Base-by-base conservation (phyloP, 306 rosid genomes). In the Ziziphus jujuba region DNA sequence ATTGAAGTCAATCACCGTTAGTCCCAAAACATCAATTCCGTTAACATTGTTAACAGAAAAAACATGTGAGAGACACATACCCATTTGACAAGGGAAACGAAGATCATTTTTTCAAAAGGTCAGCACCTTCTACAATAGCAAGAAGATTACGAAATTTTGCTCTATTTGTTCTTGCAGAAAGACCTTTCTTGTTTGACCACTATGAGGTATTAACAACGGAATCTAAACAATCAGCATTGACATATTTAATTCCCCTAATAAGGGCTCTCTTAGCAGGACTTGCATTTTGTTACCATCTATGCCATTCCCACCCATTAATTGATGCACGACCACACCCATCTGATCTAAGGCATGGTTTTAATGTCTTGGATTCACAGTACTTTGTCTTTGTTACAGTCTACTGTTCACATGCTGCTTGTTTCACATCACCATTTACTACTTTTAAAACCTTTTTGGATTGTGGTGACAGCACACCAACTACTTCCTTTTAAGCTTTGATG, bases 111-210 rank as follows among this genome's bases (percentile, higher is more conserved):
- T 93, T 93, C 74, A 93, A 72, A 75, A 93, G 97, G 70, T 93
- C 99, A 15, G 96, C 98, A 76, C 99, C 96, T 48, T 93, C 99
- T 23, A 91, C 95, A 47, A 90, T 96, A 75, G 99, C 99, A 47
- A 87, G 87, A 87, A 93, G 99, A 77, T 72, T 93, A 43, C 99
- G 96, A 79, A 90, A 57, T 65, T 93, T 93, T 67, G 84, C 97
- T 72, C 99, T 86, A 73, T 93, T 93, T 63, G 99, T 90, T 82
- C 99, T 87, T 36, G 99, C 99, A 61, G 99, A 90, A 70, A 90
- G 90, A 68, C 87, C 95, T 85, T 93, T 93, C 59, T 87, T 77
- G 80, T 87, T 93, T 59, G 88, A 86, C 82, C 74, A 75, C 64
- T 83, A 95, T 60, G 85, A 75, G 50, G 81, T 65, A 77, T 68